A percentile compares a stretch with the other conserved stretches of the same genome.
Evolutionary conservation across 2,329 filamentous ascomycete genomes (phyloP).

Genomic region (Myrmaecium sp.): DNA sequence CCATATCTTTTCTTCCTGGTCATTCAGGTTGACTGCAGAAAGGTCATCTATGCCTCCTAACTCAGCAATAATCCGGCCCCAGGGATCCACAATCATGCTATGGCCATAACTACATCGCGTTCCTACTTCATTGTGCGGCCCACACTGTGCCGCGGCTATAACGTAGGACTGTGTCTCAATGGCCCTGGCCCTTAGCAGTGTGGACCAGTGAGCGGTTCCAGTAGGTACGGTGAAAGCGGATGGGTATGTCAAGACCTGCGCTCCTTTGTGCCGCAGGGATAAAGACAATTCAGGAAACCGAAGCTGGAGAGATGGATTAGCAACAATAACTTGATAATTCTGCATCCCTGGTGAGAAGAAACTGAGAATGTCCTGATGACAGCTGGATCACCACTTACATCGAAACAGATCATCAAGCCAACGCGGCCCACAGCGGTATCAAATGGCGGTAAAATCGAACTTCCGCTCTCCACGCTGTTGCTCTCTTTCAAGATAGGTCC

Average conservation of each 20-base stretch:
- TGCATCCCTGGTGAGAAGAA: too few relatives aligned
- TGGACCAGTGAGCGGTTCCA: conserved; percentile 72
- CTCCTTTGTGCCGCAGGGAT: conserved; percentile 45
- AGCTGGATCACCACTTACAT: conserved; percentile 28
- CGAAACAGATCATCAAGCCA: conserved; percentile 77
- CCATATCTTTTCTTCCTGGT: conserved; percentile 16
- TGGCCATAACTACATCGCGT: conserved; percentile 72
- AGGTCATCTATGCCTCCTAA: conserved; percentile 36
- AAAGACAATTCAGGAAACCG: conserved; percentile 65
- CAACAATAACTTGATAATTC: too few relatives aligned
- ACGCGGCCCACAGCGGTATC: conserved; percentile 57
- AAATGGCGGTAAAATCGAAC: conserved; percentile 49
- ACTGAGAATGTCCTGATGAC: neutral
- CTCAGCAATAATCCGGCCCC: conserved; percentile 58
- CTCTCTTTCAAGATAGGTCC: conserved; percentile 46
- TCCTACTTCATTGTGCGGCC: conserved; percentile 45
- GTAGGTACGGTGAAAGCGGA: conserved; percentile 83
- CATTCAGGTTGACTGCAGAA: too few relatives aligned
- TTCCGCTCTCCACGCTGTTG: conserved; percentile 51
- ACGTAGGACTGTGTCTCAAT: conserved; percentile 84
- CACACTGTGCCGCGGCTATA: conserved; percentile 65
- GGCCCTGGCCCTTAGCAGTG: conserved; percentile 59
- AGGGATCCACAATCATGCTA: conserved; percentile 72
- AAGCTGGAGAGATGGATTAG: conserved; percentile 27
- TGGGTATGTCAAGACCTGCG: conserved; percentile 70